Conservation (phyloP, 2,329 filamentous ascomycete genomes). For the Fonsecaea multimorphosa region DNA sequence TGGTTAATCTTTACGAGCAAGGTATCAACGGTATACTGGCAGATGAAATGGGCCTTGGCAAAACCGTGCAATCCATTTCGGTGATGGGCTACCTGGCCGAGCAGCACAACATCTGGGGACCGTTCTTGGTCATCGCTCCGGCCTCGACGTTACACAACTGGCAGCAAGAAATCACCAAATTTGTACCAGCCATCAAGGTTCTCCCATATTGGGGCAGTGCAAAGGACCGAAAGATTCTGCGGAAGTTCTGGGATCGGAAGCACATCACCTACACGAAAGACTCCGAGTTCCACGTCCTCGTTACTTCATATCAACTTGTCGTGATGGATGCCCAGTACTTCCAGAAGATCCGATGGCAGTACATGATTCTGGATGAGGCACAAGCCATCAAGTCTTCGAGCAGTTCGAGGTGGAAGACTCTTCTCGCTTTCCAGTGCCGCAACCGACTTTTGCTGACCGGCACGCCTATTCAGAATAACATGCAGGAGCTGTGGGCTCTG, state of each 20-base stretch:
- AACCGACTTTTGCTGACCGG: conserved; percentile 93
- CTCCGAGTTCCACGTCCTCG: conserved; percentile 91
- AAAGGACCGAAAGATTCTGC: conserved; percentile 90
- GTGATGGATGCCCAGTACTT: conserved; percentile 97
- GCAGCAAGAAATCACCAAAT: conserved; percentile 96
- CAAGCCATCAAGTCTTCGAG: conserved; percentile 98
- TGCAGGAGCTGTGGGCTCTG: conserved; percentile 98
- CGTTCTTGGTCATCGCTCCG: conserved; percentile 94
- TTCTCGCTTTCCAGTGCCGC: conserved; percentile 91
- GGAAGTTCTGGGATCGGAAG: conserved; percentile 99
- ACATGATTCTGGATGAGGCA: conserved; percentile 99
- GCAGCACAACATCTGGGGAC: conserved; percentile 97
- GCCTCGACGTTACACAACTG: conserved; percentile 98
- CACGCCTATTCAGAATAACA: conserved; percentile 99
- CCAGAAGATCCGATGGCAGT: conserved; percentile 99
- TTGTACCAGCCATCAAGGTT: conserved; percentile 93
- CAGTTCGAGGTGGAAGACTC: conserved; percentile 94
- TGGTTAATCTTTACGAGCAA: conserved; percentile 98
- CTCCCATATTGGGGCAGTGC: conserved; percentile 97
- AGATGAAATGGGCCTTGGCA: conserved; percentile 99
- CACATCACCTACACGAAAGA: conserved; percentile 94
- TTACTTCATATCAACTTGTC: conserved; percentile 96
- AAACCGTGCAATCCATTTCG: conserved; percentile 98
- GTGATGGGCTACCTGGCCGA: conserved; percentile 99
- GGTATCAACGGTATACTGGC: conserved; percentile 99